These are phyloP conservation scores for Aciculosporium take DNA, from an alignment of 2,329 filamentous ascomycete genomes.

Conservation along the genomic window DNA sequence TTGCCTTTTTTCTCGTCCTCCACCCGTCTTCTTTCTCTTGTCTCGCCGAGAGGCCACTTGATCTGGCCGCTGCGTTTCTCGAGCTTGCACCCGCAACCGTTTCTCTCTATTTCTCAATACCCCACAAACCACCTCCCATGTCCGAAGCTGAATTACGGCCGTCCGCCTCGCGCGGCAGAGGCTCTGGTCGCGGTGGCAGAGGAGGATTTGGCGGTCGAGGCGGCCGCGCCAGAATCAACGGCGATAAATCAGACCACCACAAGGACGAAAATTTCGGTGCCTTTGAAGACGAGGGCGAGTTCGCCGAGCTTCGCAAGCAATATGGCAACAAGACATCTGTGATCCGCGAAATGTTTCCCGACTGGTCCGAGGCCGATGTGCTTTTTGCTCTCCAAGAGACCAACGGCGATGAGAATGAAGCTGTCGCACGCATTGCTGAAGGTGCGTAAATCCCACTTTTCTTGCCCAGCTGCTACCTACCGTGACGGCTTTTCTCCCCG, in stretches of 20 bases:
- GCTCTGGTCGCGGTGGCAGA: conserved; percentile 74
- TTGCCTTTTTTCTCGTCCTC: too few relatives aligned
- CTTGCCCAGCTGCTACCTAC: conserved; percentile 7
- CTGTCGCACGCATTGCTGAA: conserved; percentile 67
- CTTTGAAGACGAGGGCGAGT: conserved; percentile 72
- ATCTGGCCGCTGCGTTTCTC: conserved; percentile 5
- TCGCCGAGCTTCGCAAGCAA: conserved; percentile 83
- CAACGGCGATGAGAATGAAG: conserved; percentile 59
- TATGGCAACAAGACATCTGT: conserved; percentile 65
- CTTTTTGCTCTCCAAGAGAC: conserved; percentile 86
- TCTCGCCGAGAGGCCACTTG: conserved; percentile 19
- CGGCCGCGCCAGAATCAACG: conserved; percentile 56
- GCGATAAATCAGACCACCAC: conserved; percentile 44
- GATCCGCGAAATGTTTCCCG: conserved; percentile 85
- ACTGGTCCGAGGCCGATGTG: conserved; percentile 91
- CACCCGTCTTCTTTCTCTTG: conserved; percentile 17
- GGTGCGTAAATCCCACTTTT: conserved; percentile 33
- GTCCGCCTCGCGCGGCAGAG: conserved; percentile 75
- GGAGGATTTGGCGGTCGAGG: conserved; percentile 60
- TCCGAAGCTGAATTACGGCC: conserved; percentile 86
- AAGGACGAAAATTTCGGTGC: conserved; percentile 44
- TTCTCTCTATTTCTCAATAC: conserved; percentile 60
- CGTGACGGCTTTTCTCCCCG: background rate
- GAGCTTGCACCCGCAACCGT: conserved; percentile 14
- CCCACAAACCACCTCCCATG: conserved; percentile 45